Evolutionary conservation across 257 asterid genomes (phyloP).

Genomic region (Lantana camara): DNA sequence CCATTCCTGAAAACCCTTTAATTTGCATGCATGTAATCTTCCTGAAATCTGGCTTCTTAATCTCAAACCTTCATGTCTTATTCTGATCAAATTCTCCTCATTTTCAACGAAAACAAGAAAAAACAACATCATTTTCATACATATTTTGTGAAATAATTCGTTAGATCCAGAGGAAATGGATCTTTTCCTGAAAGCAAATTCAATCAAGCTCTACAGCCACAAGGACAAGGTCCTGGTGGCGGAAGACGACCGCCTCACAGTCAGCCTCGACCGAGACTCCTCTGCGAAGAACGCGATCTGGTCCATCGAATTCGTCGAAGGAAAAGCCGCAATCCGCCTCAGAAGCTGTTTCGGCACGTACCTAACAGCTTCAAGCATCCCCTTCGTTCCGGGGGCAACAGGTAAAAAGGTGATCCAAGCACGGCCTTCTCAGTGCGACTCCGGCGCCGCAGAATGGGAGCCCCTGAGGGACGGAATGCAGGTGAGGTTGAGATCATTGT

Average conservation of each 20-base stretch:
- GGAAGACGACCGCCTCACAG: slow-evolving; percentile 48
- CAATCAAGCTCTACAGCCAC: slow-evolving; percentile 53
- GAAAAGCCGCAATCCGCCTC: slow-evolving; percentile 43
- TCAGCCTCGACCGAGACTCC: slow-evolving; percentile 52
- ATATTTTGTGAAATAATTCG: neutral
- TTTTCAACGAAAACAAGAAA: neutral
- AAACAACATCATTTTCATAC: neutral
- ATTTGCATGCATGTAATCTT: slow-evolving; percentile 21
- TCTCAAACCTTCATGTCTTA: neutral
- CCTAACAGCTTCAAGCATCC: slow-evolving; percentile 58
- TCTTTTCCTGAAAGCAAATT: slow-evolving; percentile 50
- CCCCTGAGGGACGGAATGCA: slow-evolving; percentile 80
- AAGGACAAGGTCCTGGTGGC: slow-evolving; percentile 63
- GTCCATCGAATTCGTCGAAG: slow-evolving; percentile 49
- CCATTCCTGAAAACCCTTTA: slow-evolving; percentile 20
- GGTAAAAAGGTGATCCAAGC: slow-evolving; percentile 60
- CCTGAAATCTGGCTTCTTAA: neutral
- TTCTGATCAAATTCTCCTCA: neutral
- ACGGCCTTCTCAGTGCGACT: slow-evolving; percentile 34
- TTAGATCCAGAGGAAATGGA: slow-evolving; percentile 48
- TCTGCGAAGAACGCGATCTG: slow-evolving; percentile 48
- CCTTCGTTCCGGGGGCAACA: slow-evolving; percentile 54
- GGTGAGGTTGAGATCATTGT: slow-evolving; percentile 54
- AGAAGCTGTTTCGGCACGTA: slow-evolving; percentile 67
- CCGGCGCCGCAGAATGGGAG: slow-evolving; percentile 68